A percentile compares a stretch with the other conserved stretches of the same genome.
Conservation (phyloP, 768 basidiomycete genomes). For the Boletus sp. region DNA sequence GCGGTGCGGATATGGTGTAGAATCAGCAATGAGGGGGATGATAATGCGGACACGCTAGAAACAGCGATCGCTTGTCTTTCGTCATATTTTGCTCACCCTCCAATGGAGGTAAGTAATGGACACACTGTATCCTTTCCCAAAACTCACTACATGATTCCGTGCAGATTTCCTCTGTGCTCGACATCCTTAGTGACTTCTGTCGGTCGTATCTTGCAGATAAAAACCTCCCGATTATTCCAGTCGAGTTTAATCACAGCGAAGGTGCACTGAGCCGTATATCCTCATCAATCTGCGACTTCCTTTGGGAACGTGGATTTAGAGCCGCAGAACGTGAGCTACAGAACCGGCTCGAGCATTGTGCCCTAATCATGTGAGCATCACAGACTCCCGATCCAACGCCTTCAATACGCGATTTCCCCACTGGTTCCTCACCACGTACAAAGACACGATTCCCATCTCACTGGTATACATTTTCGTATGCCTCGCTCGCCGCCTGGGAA, state of each 20-base stretch:
- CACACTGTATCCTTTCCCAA: background rate
- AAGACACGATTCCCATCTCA: conserved; percentile 54
- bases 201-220: conserved; percentile 33
- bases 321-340: conserved; percentile 39
- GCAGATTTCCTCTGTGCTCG: conserved; percentile 42
- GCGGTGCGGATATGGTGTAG: conserved; percentile 40
- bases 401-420: conserved; percentile 60
- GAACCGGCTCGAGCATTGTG: background rate
- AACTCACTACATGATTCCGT: background rate
- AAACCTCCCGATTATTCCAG: conserved; percentile 28
- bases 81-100: conserved; percentile 47
- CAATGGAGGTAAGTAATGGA: conserved; percentile 36
- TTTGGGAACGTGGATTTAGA: conserved; percentile 47
- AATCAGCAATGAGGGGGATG: conserved; percentile 7
- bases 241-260: conserved; percentile 33
- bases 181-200: conserved; percentile 40
- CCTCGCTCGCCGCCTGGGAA: conserved; percentile 48
- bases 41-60: conserved; percentile 36
- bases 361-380: background rate
- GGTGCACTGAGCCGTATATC: conserved; percentile 30
- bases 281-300: conserved; percentile 46
- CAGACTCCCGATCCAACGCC: conserved; percentile 39
- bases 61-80: conserved; percentile 48
- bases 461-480: conserved; percentile 57
- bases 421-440: conserved; percentile 48